A percentile compares a stretch with the other conserved stretches of the same genome.
These are phyloP conservation scores for Pseudogymnoascus sp. DNA, from an alignment of 2,329 filamentous ascomycete species.

Conservation along the genomic window DNA sequence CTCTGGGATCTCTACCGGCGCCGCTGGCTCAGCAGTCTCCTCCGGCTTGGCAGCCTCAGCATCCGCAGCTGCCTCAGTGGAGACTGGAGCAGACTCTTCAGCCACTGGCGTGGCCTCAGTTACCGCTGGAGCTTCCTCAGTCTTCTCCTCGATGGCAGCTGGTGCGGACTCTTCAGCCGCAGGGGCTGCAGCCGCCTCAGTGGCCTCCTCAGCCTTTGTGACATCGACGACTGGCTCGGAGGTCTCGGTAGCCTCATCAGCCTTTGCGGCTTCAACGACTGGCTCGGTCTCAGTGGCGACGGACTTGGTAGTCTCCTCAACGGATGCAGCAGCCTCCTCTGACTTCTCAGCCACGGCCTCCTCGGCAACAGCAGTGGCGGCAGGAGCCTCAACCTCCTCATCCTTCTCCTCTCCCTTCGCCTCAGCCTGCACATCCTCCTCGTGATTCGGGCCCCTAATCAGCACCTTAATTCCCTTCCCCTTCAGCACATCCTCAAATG, in stretches of 20 bases:
- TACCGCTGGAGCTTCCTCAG: background rate
- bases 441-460: constrained; percentile 59
- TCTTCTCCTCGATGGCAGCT: background rate
- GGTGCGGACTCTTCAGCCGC: background rate
- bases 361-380: background rate
- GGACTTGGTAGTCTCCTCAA: background rate
- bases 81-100: background rate
- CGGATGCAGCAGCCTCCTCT: background rate
- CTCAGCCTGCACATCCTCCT: constrained; percentile 17
- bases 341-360: background rate
- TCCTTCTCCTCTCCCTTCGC: background rate
- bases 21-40: background rate
- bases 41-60: background rate
- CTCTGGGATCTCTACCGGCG: background rate
- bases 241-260: background rate
- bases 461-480: constrained; percentile 69
- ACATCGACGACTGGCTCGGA: background rate
- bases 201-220: background rate
- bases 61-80: background rate
- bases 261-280: background rate
- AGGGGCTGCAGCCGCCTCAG: background rate
- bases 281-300: background rate
- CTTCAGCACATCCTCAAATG: constrained; percentile 77
- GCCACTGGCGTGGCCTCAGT: background rate
- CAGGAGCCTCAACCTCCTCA: background rate